Percentiles rank a stretch among this genome's conserved stretches.
Conservation (phyloP, 1,139 yeast genomes). For the Sugiyamaella paludigena region DNA sequence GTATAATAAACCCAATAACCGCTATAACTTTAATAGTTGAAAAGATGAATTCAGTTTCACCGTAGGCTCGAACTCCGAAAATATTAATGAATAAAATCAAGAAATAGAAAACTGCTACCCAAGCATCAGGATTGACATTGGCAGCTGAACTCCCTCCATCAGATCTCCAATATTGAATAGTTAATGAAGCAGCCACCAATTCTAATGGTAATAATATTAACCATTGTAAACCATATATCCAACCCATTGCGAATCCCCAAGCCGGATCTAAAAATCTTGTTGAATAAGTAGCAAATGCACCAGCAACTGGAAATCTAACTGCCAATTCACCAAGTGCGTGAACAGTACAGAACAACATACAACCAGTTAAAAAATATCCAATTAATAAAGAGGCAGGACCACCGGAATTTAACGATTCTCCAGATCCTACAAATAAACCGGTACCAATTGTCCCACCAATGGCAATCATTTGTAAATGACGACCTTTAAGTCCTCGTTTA, state of each 20-base stretch:
- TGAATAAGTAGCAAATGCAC: constrained; percentile 68
- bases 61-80: constrained; percentile 73
- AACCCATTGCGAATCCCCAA: constrained; percentile 77
- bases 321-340: constrained; percentile 78
- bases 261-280: constrained; percentile 67
- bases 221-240: constrained; percentile 80
- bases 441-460: constrained; percentile 78
- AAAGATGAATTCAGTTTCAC: constrained; percentile 71
- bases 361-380: constrained; percentile 59
- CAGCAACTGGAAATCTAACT: constrained; percentile 67
- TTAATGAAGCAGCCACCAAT: constrained; percentile 69
- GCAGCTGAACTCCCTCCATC: constrained; percentile 49
- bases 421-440: constrained; percentile 67
- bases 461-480: constrained; percentile 62
- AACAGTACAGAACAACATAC: constrained; percentile 65
- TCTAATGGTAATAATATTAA: constrained; percentile 68
- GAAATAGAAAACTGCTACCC: constrained; percentile 61
- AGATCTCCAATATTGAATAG: constrained; percentile 61
- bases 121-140: constrained; percentile 63
- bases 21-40: constrained; percentile 62
- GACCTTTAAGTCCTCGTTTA: constrained; percentile 41
- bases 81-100: constrained; percentile 56
- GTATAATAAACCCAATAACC: constrained; percentile 61
- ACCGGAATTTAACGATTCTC: constrained; percentile 58
- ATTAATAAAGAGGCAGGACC: constrained; percentile 77